A percentile compares a stretch with the other conserved stretches of the same genome.
These are phyloP conservation scores for Leptographium radiaticola DNA, from an alignment of 2,329 filamentous ascomycete species.

Conservation along the genomic window DNA sequence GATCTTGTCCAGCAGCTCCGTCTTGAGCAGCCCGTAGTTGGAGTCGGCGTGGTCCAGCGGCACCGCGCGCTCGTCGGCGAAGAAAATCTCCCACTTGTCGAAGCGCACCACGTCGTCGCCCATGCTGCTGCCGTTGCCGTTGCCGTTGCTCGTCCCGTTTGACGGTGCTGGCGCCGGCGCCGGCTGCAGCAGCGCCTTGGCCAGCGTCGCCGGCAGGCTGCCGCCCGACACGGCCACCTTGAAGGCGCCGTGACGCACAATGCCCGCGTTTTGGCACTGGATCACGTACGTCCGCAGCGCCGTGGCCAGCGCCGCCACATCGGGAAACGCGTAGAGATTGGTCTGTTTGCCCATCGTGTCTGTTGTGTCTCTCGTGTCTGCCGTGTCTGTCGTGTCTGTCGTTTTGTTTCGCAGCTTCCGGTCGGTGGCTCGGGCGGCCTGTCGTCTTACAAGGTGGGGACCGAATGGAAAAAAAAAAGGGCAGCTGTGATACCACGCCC, in stretches of 20 bases:
- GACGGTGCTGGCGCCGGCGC: conserved; percentile 17
- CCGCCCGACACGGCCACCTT: conserved; percentile 89
- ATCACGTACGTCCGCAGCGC: conserved; percentile 75
- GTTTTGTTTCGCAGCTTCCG: neutral
- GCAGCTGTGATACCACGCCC: neutral
- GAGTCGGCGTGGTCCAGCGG: conserved; percentile 85
- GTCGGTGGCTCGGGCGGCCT: neutral
- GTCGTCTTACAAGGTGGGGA: neutral
- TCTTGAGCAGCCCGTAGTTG: conserved; percentile 82
- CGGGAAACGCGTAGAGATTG: conserved; percentile 70
- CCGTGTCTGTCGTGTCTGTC: neutral
- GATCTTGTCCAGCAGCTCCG: conserved; percentile 80
- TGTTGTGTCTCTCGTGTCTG: neutral
- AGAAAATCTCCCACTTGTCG: conserved; percentile 93
- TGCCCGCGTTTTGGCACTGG: conserved; percentile 64
- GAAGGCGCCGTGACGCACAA: conserved; percentile 72
- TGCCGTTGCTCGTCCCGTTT: neutral
- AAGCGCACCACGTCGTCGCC: conserved; percentile 58
- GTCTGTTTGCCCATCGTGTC: conserved; percentile 42
- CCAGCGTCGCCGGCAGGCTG: conserved; percentile 78
- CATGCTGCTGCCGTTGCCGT: conserved; percentile 13
- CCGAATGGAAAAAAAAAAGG: neutral
- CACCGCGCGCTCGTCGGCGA: conserved; percentile 92
- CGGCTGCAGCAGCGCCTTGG: conserved; percentile 63
- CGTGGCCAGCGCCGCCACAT: conserved; percentile 54